Conservation (phyloP, 345 rosid species). For the Eucalyptus camaldulensis region DNA sequence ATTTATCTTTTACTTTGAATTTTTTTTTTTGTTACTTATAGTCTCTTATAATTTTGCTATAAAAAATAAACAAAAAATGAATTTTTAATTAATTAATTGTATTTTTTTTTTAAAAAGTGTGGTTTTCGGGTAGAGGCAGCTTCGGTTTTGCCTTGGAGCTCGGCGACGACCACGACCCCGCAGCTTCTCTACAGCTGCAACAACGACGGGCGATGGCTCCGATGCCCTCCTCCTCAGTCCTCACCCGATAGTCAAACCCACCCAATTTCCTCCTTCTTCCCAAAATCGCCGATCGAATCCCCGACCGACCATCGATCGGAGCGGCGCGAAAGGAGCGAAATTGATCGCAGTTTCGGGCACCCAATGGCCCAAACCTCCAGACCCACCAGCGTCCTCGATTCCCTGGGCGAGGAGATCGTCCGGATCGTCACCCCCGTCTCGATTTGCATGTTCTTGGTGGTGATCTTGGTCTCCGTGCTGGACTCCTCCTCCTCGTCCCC, state of each 20-base stretch:
- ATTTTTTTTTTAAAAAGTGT: too few relatives aligned
- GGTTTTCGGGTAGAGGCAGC: too few relatives aligned
- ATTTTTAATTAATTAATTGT: too few relatives aligned
- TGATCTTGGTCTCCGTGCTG: slow-evolving; percentile 59
- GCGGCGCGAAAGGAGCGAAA: background rate
- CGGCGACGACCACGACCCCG: background rate
- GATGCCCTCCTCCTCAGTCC: background rate
- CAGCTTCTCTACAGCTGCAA: background rate
- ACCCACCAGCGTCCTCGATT: slow-evolving; percentile 42
- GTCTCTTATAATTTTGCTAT: too few relatives aligned
- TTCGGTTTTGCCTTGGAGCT: background rate
- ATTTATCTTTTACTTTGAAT: too few relatives aligned
- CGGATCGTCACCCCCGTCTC: slow-evolving; percentile 79
- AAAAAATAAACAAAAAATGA: too few relatives aligned
- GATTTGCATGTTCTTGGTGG: slow-evolving; percentile 81
- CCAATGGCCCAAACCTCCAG: slow-evolving; percentile 53
- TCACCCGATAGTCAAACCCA: background rate
- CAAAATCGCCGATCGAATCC: background rate
- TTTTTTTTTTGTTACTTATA: too few relatives aligned
- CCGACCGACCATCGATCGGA: background rate
- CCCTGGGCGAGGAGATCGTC: slow-evolving; percentile 79
- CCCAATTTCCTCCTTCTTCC: background rate
- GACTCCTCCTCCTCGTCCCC: slow-evolving; percentile 46
- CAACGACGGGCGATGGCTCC: background rate
- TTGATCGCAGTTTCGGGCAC: slow-evolving; percentile 2